Conservation (phyloP, 2,329 filamentous ascomycete genomes). For the Alternaria atra region DNA sequence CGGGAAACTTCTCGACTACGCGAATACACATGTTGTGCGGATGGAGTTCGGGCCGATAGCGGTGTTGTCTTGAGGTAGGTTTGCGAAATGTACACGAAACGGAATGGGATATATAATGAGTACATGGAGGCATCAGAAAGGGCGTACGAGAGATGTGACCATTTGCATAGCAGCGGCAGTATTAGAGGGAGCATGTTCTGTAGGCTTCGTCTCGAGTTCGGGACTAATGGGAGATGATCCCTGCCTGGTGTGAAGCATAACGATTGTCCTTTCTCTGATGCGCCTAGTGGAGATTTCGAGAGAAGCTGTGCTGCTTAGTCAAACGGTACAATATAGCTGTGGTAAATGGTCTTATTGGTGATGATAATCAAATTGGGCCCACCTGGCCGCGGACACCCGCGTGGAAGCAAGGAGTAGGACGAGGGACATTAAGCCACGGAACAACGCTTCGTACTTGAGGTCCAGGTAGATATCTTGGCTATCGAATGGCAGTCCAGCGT, state of each 20-base stretch:
- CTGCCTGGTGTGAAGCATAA: constrained; percentile 2
- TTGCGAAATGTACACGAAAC: background rate
- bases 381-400: constrained; percentile 10
- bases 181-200: background rate
- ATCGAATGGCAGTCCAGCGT: constrained; percentile 13
- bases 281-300: background rate
- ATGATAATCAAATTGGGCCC: background rate
- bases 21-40: constrained; percentile 45
- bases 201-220: constrained; percentile 5
- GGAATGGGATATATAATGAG: background rate
- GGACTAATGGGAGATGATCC: background rate
- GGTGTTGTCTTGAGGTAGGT: background rate
- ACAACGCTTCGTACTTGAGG: constrained; percentile 4
- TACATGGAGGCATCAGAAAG: background rate
- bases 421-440: constrained; percentile 10
- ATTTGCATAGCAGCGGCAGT: background rate
- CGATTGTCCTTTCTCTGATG: background rate
- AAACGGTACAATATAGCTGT: background rate
- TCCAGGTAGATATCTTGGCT: constrained; percentile 6
- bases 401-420: constrained; percentile 5
- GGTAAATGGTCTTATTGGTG: constrained; percentile 11
- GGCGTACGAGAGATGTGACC: background rate
- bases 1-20: constrained; percentile 48
- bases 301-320: background rate
- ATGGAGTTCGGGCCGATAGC: background rate